These are phyloP conservation scores for Drechslerella stenobrocha DNA, from an alignment of 2,329 filamentous ascomycete genomes.

Conservation along the genomic window DNA sequence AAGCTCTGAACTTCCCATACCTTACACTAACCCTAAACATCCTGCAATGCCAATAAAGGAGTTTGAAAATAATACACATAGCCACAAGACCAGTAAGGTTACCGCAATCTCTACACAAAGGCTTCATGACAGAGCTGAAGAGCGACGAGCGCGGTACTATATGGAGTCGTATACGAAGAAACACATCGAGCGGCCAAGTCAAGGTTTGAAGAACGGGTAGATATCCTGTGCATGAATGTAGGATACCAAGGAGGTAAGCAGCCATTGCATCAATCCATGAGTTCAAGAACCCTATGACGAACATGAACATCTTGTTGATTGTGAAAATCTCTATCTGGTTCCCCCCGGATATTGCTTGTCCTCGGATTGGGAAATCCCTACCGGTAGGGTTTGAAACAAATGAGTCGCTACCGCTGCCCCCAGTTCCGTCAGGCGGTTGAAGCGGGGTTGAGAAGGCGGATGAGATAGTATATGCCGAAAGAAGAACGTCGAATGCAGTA, in stretches of 20 bases:
- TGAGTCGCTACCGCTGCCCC: no score
- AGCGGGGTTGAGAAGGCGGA: no score
- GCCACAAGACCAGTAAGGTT: conserved; percentile 14
- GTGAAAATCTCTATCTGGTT: neutral
- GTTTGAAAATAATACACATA: neutral
- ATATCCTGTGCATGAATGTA: conserved; percentile 1
- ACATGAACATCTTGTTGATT: neutral
- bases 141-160: conserved; percentile 17
- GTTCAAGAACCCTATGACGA: conserved; percentile 5
- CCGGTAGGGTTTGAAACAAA: no score
- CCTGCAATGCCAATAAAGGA: conserved; percentile 15
- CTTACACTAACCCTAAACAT: conserved; percentile 16
- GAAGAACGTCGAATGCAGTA: conserved; percentile 1
- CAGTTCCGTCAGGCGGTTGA: no score
- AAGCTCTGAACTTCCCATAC: neutral
- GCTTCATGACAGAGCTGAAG: conserved; percentile 4
- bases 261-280: conserved; percentile 15
- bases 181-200: conserved; percentile 8
- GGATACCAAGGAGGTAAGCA: neutral
- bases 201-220: conserved; percentile 5
- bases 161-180: conserved; percentile 29
- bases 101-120: conserved; percentile 16
- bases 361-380: no score
- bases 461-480: no score
- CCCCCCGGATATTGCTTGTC: no score